A percentile compares a stretch with the other conserved stretches of the same genome.
phyloP scores from a whole-genome alignment of 225 moss, liverwort and hornwort species.

The Ulota crispa region DNA sequence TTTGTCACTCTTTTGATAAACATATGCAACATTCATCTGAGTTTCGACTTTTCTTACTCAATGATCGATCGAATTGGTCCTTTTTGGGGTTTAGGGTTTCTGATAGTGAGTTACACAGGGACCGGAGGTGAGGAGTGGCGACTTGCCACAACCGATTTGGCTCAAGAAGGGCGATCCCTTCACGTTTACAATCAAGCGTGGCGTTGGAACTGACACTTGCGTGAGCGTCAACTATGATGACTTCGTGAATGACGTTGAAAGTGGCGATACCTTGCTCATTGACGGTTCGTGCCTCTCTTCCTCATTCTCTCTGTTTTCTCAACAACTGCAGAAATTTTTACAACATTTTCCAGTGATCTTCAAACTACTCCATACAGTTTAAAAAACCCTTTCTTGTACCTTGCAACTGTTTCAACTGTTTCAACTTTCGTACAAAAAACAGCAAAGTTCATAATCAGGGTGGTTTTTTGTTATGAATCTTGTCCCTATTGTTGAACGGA shows the following conservation, averaged over 20 bases:
- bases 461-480: neutral
- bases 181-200: constrained; percentile 91
- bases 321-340: neutral
- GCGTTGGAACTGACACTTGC: constrained; percentile 83
- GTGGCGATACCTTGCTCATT: constrained; percentile 78
- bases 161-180: constrained; percentile 76
- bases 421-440: too few species aligned
- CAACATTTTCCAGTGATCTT: neutral
- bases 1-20: too few species aligned
- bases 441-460: neutral
- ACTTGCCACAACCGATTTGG: constrained; percentile 83
- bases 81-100: constrained; percentile 7
- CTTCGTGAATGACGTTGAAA: constrained; percentile 87
- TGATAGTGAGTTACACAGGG: constrained; percentile 42
- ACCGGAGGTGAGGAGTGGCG: constrained; percentile 92
- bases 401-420: neutral
- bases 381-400: neutral
- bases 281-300: constrained; percentile 53
- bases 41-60: neutral
- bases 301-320: neutral
- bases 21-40: neutral
- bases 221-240: constrained; percentile 98
- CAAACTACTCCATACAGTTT: neutral
- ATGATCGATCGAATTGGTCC: neutral
- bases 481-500: neutral